Base-by-base conservation (phyloP, 345 rosid species). In the Lumnitzera racemosa region DNA sequence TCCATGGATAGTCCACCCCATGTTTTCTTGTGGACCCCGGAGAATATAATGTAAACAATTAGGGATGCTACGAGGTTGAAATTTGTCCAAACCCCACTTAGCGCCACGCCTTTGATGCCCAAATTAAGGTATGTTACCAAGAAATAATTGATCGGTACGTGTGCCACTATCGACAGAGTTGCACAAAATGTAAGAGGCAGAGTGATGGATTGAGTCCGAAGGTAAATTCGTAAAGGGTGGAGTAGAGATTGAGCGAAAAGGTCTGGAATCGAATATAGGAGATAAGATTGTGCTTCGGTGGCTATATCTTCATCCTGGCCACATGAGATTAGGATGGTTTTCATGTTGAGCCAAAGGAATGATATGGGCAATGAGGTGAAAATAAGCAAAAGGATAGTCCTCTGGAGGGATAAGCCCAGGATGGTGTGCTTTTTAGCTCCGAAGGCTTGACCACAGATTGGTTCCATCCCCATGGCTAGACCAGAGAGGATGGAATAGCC, bases 391-490 rank as follows among this genome's bases (percentile, higher is more conserved):
- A 78, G 74, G 63, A 72, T 67, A 23, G 83, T 69, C 67, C 78
- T 67, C 51, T 75, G 83, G 41, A 72, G 61, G 53, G 75, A 51
- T 12, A 75, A 50, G 46, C 77, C 73, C 1, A 75, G 61, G 56
- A 72, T 67, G 53, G 61, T 66, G 57, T 52, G 70, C 62, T 64
- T 61, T 61, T 75, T 67, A 31, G 83, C 83, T 24, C 83, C 83
- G 20, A 78, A 78, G 55, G 83, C 80, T 60, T 78, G 83, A 6
- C 80, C 77, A 8, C 83, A 78, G 20, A 78, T 75, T 27, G 83
- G 78, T 24, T 78, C 80, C 83, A 78, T 72, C 20, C 83, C 83
- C 58, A 62, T 64, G 17, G 69, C 66, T 2, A 68, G 72, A 8
- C 72, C 72, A 4, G 72, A 68, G 36, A 68, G 66, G 62, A 68